phyloP scores from a whole-genome alignment of 176 grass and related monocot genomes.

The Musa schizocarpa region DNA sequence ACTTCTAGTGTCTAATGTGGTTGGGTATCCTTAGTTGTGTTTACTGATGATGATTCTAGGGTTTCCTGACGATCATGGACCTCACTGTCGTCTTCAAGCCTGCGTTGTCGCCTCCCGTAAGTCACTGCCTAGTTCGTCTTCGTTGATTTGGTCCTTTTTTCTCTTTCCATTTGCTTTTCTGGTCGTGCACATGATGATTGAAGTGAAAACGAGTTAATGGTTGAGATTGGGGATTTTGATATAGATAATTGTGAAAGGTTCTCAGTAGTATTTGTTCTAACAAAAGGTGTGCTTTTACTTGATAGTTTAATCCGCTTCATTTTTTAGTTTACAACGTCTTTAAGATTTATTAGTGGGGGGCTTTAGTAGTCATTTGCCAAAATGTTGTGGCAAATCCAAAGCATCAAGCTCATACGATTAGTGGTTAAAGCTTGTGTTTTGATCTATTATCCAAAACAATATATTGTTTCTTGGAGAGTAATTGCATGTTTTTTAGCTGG shows the following conservation, averaged over 20 bases:
- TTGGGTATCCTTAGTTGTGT: not conserved
- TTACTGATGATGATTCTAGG: not conserved
- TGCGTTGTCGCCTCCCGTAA: slow-evolving; percentile 16
- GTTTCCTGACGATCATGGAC: slow-evolving; percentile 23
- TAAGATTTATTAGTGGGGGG: too few species aligned
- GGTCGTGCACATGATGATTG: not conserved
- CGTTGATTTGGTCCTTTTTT: not conserved
- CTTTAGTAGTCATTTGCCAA: not conserved
- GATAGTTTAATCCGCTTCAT: not conserved
- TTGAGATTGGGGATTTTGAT: not conserved
- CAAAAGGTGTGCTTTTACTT: too few species aligned
- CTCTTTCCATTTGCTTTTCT: not conserved
- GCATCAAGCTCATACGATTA: not conserved
- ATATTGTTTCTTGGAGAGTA: not conserved
- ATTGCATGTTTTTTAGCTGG: not conserved
- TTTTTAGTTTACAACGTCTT: too few species aligned
- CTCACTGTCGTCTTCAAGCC: slow-evolving; percentile 28
- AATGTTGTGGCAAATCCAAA: not conserved
- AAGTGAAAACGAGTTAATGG: not conserved
- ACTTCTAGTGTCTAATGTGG: not conserved
- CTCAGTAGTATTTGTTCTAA: not conserved
- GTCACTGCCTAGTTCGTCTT: not conserved
- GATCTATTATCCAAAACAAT: not conserved
- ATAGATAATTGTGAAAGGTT: not conserved
- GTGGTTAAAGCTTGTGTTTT: too few species aligned